phyloP scores from a whole-genome alignment of 2,329 filamentous ascomycete species.

The Dactylellina parvicollis region DNA sequence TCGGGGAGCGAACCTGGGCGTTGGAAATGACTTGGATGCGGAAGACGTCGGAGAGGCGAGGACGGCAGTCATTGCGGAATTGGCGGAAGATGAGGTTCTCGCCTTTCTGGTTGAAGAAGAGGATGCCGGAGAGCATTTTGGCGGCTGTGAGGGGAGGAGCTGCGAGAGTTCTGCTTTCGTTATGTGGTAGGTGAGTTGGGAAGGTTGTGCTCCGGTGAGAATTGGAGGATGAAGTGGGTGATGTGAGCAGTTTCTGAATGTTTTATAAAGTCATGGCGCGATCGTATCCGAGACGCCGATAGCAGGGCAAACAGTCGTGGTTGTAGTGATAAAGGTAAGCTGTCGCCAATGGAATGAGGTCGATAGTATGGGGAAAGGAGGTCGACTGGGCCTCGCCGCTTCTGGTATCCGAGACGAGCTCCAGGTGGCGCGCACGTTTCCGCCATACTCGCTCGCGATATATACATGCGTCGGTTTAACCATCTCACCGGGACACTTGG shows the following conservation, averaged over 20 bases:
- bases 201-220: background rate
- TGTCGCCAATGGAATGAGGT: background rate
- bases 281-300: background rate
- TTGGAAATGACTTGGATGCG: conserved; percentile 99
- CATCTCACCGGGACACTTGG: too few species aligned
- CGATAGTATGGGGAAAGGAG: conserved; percentile 51
- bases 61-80: conserved; percentile 97
- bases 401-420: conserved; percentile 39
- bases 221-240: background rate
- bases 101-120: conserved; percentile 99
- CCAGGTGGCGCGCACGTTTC: background rate
- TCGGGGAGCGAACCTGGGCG: conserved; percentile 94
- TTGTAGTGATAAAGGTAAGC: background rate
- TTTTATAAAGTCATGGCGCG: conserved; percentile 3
- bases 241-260: background rate
- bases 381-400: conserved; percentile 26
- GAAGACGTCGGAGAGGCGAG: conserved; percentile 97
- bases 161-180: too few species aligned
- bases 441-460: background rate
- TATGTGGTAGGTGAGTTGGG: too few species aligned
- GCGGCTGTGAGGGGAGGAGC: background rate
- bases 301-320: background rate
- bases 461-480: too few species aligned
- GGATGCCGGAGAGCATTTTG: conserved; percentile 92
- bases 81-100: conserved; percentile 99